Evolutionary conservation across 352 stramenopile genomes (phyloP), one percentile per base, ranked within the genome.

Genomic region (Phytophthora foliorum): DNA sequence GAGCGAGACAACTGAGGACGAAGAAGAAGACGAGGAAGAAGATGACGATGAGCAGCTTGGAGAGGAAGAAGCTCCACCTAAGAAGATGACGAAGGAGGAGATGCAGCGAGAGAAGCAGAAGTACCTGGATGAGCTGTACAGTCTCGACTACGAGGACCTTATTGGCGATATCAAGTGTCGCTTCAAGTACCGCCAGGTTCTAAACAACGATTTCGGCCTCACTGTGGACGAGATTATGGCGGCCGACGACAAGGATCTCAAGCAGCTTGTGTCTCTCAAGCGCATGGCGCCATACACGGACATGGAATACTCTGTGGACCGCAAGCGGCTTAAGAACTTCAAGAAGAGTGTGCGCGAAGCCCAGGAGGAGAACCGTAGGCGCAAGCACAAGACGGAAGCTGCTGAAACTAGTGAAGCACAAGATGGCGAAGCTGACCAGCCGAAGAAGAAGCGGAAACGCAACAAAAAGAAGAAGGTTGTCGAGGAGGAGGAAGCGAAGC

Each of bases 81-180:
- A 83, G 63, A 79, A 78, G 36, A 84, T 94, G 83, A 89, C 74
- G 11, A 58, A 60, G 0, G 72, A 81, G 24, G 78, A 97, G 58
- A 85, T 94, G 46, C 53, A 91, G 59, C 73, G 66, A 24, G 96
- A 96, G 69, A 93, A 97, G 78, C 77, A 97, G 58, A 95, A 98
- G 67, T 95, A 98, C 63, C 77, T 98, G 59, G 95, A 99, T 50
- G 97, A 99, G 66, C 79, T 99, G 9, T 99, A 99, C 77, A 93
- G 97, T 44, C 82, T 99, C 24, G 98, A 99, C 77, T 99, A 99
- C 70, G 98, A 99, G 77, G 98, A 99, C 68, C 90, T 99, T 41
- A 98, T 99, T 65, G 97, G 93, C 21, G 97, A 98, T 65, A 89
- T 99, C 70, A 97, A 97, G 50, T 99, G 95, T 46, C 89, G 98